These are phyloP conservation scores for Xylariaceae sp. DNA, from an alignment of 2,329 filamentous ascomycete genomes.

Conservation along the genomic window DNA sequence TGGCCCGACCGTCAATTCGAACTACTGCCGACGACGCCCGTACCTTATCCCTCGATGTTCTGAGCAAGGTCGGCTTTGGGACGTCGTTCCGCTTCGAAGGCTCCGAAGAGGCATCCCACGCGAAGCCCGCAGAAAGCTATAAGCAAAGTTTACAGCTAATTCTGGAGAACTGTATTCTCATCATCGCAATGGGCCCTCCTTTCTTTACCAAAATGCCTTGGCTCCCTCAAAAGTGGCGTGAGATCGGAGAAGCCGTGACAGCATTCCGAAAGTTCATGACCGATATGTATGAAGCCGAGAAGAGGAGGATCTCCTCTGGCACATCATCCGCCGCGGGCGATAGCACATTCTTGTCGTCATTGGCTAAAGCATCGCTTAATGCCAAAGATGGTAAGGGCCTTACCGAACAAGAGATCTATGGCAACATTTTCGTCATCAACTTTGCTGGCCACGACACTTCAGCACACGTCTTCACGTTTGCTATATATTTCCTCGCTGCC, in stretches of 20 bases:
- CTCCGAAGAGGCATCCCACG: constrained; percentile 16
- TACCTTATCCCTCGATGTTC: constrained; percentile 24
- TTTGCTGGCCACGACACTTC: constrained; percentile 10
- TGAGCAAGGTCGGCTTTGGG: constrained; percentile 24
- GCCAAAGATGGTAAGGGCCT: constrained; percentile 31
- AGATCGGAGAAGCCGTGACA: constrained; percentile 14
- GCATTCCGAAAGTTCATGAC: constrained; percentile 25
- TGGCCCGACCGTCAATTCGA: constrained; percentile 11
- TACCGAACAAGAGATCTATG: constrained; percentile 2
- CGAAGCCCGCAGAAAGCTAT: constrained; percentile 14
- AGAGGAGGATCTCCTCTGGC: constrained; percentile 13
- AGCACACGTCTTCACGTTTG: not conserved
- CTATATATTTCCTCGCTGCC: constrained; percentile 2
- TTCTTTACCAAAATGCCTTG: constrained; percentile 9
- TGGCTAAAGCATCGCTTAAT: constrained; percentile 10
- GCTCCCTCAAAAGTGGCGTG: constrained; percentile 8
- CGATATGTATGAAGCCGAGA: constrained; percentile 24
- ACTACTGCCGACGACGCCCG: constrained; percentile 21
- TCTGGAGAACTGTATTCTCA: constrained; percentile 25
- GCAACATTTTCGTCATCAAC: constrained; percentile 12
- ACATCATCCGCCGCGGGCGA: not conserved
- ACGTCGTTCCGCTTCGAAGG: constrained; percentile 24
- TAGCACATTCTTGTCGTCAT: constrained; percentile 1
- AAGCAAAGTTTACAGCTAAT: constrained; percentile 21
- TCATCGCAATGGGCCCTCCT: constrained; percentile 18